phyloP scores from a whole-genome alignment of 2,329 filamentous ascomycete species.

The Aspergillus sp. region DNA sequence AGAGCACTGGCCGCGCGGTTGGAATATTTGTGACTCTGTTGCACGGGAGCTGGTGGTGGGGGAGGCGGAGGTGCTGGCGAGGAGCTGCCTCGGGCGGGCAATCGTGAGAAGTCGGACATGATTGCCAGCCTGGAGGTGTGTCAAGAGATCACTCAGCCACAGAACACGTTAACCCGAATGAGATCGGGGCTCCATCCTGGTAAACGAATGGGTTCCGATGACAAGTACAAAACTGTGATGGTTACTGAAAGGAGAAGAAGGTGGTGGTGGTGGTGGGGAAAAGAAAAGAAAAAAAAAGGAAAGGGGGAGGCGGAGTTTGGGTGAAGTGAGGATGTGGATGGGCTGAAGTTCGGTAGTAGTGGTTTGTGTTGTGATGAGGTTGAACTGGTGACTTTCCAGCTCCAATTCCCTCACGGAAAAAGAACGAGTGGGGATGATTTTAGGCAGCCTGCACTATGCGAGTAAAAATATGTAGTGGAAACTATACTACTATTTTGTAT shows the following conservation, averaged over 20 bases:
- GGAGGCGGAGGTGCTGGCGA: slow-evolving; percentile 38
- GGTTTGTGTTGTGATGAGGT: background rate
- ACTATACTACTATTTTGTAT: background rate
- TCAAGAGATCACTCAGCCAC: slow-evolving; percentile 14
- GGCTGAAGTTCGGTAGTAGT: background rate
- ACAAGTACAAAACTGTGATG: background rate
- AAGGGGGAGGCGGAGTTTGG: slow-evolving; percentile 15
- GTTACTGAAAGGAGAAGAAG: background rate
- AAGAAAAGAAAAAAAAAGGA: background rate
- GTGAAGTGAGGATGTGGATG: slow-evolving; percentile 6
- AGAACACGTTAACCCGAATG: slow-evolving; percentile 23
- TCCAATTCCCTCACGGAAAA: background rate
- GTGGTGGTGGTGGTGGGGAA: slow-evolving; percentile 11
- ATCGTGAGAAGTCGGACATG: slow-evolving; percentile 34
- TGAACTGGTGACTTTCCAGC: background rate
- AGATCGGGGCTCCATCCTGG: slow-evolving; percentile 22
- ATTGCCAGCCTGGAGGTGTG: slow-evolving; percentile 18
- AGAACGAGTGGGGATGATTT: background rate
- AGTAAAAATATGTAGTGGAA: background rate
- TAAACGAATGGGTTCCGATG: slow-evolving; percentile 5
- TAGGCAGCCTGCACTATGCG: background rate
- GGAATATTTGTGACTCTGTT: slow-evolving; percentile 43
- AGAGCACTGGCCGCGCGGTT: slow-evolving; percentile 50
- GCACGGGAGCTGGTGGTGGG: slow-evolving; percentile 39
- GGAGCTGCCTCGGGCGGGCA: slow-evolving; percentile 28